Evolutionary conservation across 805 yeast species (phyloP).

Genomic region (Zygosaccharomyces bailii): DNA sequence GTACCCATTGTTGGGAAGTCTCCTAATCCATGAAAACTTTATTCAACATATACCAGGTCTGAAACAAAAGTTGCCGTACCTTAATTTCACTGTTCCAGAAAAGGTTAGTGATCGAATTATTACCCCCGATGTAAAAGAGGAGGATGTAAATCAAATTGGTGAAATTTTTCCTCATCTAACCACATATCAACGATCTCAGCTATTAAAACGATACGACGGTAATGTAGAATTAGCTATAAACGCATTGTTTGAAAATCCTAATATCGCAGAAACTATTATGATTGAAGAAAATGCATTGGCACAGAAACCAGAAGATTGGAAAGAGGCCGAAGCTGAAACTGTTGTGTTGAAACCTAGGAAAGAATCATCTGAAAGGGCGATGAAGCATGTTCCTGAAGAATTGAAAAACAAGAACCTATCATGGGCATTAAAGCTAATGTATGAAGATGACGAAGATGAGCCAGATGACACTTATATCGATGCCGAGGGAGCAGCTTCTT

Average conservation of each 20-base stretch:
- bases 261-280: constrained; percentile 34
- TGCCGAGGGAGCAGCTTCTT: constrained; percentile 34
- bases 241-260: constrained; percentile 61
- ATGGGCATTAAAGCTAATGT: constrained; percentile 59
- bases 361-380: constrained; percentile 2
- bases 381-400: constrained; percentile 42
- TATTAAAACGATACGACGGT: constrained; percentile 47
- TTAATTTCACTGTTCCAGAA: constrained; percentile 27
- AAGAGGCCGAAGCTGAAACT: constrained; percentile 15
- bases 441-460: constrained; percentile 79
- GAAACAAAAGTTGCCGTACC: constrained; percentile 47
- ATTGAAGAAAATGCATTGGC: constrained; percentile 10
- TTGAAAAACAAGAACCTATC: constrained; percentile 55
- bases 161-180: constrained; percentile 69
- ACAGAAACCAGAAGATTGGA: constrained; percentile 11
- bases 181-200: constrained; percentile 42
- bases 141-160: constrained; percentile 38
- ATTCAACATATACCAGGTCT: constrained; percentile 49
- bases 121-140: constrained; percentile 22
- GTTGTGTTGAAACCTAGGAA: constrained; percentile 4
- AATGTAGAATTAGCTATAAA: constrained; percentile 58
- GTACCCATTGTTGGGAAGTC: constrained; percentile 54
- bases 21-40: constrained; percentile 49
- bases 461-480: constrained; percentile 76
- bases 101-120: constrained; percentile 3